Conservation (phyloP, 331 rosid genomes). For the Acacia concinna region DNA sequence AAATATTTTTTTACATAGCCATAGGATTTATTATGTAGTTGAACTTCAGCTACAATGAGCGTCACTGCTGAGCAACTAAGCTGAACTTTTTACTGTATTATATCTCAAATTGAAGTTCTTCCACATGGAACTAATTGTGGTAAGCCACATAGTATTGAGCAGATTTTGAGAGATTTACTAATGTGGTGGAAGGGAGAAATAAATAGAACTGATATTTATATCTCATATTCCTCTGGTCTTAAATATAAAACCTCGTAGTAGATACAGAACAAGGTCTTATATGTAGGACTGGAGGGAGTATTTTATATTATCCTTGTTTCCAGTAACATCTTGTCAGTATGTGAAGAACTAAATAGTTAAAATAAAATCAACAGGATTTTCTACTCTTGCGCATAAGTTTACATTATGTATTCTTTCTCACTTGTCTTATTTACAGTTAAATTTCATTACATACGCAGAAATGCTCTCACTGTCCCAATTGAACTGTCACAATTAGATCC, state of each 20-base stretch:
- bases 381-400: not conserved
- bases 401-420: not conserved
- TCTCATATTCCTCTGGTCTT: too few relatives aligned
- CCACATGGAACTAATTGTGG: not conserved
- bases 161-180: constrained; percentile 16
- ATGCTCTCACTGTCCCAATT: not conserved
- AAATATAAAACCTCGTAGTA: too few relatives aligned
- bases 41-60: constrained; percentile 13
- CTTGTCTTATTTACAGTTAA: not conserved
- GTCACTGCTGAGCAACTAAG: not conserved
- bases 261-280: too few relatives aligned
- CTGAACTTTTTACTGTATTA: not conserved
- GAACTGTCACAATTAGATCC: not conserved
- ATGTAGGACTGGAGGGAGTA: too few relatives aligned
- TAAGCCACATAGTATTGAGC: not conserved
- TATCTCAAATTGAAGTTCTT: constrained; percentile 5
- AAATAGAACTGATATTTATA: too few relatives aligned
- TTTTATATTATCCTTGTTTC: too few relatives aligned
- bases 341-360: not conserved
- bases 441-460: not conserved
- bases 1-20: not conserved
- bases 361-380: constrained; percentile 12
- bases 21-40: not conserved
- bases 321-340: too few relatives aligned
- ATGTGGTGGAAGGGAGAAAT: not conserved